Conservation (phyloP, 169 alveolate species). For the Amoebophrya sp. region DNA sequence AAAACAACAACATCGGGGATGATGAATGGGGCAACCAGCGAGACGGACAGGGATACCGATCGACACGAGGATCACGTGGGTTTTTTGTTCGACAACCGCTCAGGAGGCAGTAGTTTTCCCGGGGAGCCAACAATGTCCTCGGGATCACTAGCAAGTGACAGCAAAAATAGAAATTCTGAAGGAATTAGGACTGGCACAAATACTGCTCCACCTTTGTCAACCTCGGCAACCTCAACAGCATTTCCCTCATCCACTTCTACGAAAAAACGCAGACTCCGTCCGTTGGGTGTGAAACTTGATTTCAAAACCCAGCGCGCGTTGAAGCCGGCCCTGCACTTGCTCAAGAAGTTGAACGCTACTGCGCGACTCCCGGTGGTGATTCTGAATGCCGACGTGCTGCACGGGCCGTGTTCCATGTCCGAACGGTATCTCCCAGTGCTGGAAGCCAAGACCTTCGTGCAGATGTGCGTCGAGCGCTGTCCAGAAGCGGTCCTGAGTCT, state of each 20-base stretch:
- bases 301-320: background rate
- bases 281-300: background rate
- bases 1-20: no score
- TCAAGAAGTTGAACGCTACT: background rate
- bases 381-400: background rate
- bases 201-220: background rate
- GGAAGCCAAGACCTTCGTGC: background rate
- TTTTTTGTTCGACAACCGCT: no score
- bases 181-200: no score
- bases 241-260: background rate
- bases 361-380: background rate
- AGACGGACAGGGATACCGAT: no score
- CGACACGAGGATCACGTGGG: no score
- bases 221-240: background rate
- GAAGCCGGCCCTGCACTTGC: background rate
- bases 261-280: no score
- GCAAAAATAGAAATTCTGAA: no score
- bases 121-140: no score
- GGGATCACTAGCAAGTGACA: no score
- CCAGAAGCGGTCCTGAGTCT: background rate
- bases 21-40: no score
- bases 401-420: background rate
- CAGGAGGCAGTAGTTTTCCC: no score
- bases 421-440: background rate
- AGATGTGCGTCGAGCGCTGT: background rate